These are phyloP conservation scores for Trichoderma sp. DNA, from an alignment of 2,329 filamentous ascomycete species.

Conservation along the genomic window DNA sequence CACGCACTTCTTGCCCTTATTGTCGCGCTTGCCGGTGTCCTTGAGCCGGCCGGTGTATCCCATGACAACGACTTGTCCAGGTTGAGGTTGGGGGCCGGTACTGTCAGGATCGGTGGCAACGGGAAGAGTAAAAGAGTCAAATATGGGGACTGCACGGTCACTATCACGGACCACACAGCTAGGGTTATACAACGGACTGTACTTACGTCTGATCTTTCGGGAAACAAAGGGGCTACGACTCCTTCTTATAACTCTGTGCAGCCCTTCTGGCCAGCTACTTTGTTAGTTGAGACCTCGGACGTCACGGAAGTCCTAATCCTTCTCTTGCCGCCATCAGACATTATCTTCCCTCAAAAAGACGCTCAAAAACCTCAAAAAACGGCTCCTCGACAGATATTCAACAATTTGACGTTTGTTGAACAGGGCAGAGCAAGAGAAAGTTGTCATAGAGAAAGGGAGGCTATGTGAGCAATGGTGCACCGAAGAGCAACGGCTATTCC, in stretches of 20 bases:
- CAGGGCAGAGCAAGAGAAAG: neutral
- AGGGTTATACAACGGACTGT: no score
- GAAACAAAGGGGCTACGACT: no score
- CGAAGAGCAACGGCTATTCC: neutral
- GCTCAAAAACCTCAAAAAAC: neutral
- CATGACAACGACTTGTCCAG: conserved; percentile 73
- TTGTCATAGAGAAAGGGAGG: neutral
- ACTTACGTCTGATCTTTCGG: no score
- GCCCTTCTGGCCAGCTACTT: no score
- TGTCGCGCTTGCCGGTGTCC: conserved; percentile 59
- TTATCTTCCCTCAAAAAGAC: neutral
- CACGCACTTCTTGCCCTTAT: conserved; percentile 71
- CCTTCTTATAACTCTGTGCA: no score
- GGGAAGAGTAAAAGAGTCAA: no score
- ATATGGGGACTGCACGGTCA: no score
- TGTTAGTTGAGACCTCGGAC: no score
- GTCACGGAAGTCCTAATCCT: no score
- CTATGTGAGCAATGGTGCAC: neutral
- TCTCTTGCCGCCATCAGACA: no score
- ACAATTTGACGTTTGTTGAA: neutral
- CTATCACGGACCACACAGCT: no score
- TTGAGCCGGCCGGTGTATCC: conserved; percentile 90
- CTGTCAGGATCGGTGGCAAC: conserved; percentile 35
- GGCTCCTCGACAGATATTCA: neutral
- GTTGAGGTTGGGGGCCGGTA: conserved; percentile 53